Percentiles rank a stretch among this genome's conserved stretches.
Evolutionary conservation across 1,284 basidiomycete genomes (phyloP).

Genomic region (Lignosus rhinocerotis): DNA sequence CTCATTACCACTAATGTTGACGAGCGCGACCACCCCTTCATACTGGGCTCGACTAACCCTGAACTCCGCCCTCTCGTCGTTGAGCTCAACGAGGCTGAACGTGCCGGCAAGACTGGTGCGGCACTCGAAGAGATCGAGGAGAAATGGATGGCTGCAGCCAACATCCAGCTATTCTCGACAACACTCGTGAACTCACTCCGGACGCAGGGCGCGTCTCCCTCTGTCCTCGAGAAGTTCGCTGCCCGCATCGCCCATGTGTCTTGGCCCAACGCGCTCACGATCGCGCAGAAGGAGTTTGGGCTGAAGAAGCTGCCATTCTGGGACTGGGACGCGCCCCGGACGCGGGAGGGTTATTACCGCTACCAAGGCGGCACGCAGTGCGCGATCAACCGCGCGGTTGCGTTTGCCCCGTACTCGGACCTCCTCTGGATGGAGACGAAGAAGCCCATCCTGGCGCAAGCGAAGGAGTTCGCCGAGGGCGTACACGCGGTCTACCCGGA

Average conservation of each 20-base stretch:
- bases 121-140: slow-evolving; percentile 89
- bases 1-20: slow-evolving; percentile 97
- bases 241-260: slow-evolving; percentile 66
- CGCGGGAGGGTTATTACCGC: slow-evolving; percentile 94
- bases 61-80: slow-evolving; percentile 65
- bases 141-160: slow-evolving; percentile 78
- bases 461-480: slow-evolving; percentile 88
- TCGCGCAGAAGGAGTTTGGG: slow-evolving; percentile 83
- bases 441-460: slow-evolving; percentile 92
- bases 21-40: slow-evolving; percentile 94
- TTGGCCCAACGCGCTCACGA: slow-evolving; percentile 66
- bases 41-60: slow-evolving; percentile 89
- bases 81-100: slow-evolving; percentile 86
- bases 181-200: slow-evolving; percentile 75
- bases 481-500: slow-evolving; percentile 81
- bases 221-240: slow-evolving; percentile 58
- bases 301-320: slow-evolving; percentile 76
- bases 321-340: slow-evolving; percentile 94
- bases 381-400: slow-evolving; percentile 89
- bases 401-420: slow-evolving; percentile 93
- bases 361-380: slow-evolving; percentile 97
- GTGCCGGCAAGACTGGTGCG: slow-evolving; percentile 76
- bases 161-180: slow-evolving; percentile 78
- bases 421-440: slow-evolving; percentile 98
- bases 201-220: slow-evolving; percentile 55